These are phyloP conservation scores for Leptomonas seymouri DNA, from an alignment of 208 protist species.

Conservation along the genomic window DNA sequence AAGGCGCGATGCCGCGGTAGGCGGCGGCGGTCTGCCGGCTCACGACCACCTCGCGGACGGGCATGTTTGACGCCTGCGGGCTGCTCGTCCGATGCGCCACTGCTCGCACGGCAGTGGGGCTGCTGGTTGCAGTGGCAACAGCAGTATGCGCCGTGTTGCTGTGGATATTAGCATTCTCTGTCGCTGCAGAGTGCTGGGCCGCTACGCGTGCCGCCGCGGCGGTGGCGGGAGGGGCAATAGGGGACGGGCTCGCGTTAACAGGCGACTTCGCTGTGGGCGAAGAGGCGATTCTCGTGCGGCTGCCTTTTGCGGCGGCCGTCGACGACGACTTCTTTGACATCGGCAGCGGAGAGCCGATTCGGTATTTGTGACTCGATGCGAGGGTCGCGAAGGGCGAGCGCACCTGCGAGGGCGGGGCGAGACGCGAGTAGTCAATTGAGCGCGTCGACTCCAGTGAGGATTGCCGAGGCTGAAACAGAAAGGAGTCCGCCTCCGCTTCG, in stretches of 20 bases:
- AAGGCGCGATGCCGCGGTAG: slow-evolving; percentile 66
- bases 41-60: slow-evolving; percentile 4
- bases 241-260: not conserved
- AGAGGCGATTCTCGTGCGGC: slow-evolving; percentile 24
- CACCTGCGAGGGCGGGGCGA: slow-evolving; percentile 39
- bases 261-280: slow-evolving; percentile 13
- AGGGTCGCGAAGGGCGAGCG: slow-evolving; percentile 71
- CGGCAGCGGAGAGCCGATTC: slow-evolving; percentile 85
- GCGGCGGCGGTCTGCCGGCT: slow-evolving; percentile 27
- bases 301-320: slow-evolving; percentile 16
- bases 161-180: not conserved
- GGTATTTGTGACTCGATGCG: slow-evolving; percentile 75
- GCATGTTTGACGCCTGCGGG: slow-evolving; percentile 1
- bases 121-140: not conserved
- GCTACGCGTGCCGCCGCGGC: slow-evolving; percentile 2
- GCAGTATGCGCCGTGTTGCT: not conserved
- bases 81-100: slow-evolving; percentile 5
- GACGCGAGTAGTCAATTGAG: slow-evolving; percentile 42
- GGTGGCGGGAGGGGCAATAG: slow-evolving; percentile 10
- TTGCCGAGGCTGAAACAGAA: slow-evolving; percentile 16
- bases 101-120: not conserved
- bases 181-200: not conserved
- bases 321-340: slow-evolving; percentile 46
- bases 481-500: slow-evolving; percentile 8
- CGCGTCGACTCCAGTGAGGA: slow-evolving; percentile 27